Percentiles rank a stretch among this genome's conserved stretches.
Evolutionary conservation across 2,329 filamentous ascomycete genomes (phyloP).

Genomic region (Stagonosporopsis tanaceti): DNA sequence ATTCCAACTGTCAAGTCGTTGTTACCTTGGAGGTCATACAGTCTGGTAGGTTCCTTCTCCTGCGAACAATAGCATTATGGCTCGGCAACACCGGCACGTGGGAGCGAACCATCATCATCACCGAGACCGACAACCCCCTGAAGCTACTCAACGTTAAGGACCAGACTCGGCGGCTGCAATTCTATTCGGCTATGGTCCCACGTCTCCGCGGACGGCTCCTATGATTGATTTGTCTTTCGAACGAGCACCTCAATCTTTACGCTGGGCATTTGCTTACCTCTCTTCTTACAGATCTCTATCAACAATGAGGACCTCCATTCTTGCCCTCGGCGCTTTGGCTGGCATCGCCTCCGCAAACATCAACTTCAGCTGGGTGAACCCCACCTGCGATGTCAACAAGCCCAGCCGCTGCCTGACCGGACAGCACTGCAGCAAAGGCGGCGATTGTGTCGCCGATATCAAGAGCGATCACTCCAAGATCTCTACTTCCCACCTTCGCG

Average conservation of each 20-base stretch:
- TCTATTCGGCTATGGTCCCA: neutral
- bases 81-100: slow-evolving; percentile 14
- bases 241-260: slow-evolving; percentile 1
- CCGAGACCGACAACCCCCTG: neutral
- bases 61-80: neutral
- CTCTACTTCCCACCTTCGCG: slow-evolving; percentile 34
- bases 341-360: slow-evolving; percentile 57
- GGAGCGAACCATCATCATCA: neutral
- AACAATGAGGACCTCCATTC: slow-evolving; percentile 42
- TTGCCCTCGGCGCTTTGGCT: slow-evolving; percentile 44
- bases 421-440: slow-evolving; percentile 47
- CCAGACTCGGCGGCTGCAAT: neutral
- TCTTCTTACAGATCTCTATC: slow-evolving; percentile 16
- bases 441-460: slow-evolving; percentile 43
- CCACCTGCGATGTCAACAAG: slow-evolving; percentile 50
- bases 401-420: slow-evolving; percentile 48
- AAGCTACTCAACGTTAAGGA: neutral
- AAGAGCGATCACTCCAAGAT: slow-evolving; percentile 38
- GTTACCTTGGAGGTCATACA: slow-evolving; percentile 6
- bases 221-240: neutral
- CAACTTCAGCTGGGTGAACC: slow-evolving; percentile 57
- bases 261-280: slow-evolving; percentile 25
- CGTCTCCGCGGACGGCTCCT: neutral
- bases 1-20: neutral
- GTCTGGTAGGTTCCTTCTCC: slow-evolving; percentile 15